These are phyloP conservation scores for Cercospora citrullina DNA, from an alignment of 2,329 filamentous ascomycete species.

Conservation along the genomic window DNA sequence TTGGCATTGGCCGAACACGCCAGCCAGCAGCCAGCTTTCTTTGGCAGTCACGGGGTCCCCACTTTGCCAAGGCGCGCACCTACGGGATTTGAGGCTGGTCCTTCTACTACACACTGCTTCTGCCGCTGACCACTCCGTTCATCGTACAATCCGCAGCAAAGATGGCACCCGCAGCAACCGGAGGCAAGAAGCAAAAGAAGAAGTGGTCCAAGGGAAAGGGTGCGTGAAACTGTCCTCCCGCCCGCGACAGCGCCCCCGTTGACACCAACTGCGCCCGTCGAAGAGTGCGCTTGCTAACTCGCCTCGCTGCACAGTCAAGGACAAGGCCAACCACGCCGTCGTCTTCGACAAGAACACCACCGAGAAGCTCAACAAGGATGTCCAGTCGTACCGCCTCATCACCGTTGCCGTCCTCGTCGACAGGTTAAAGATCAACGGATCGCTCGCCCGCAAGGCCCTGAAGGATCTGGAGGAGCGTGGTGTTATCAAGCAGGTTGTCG, in stretches of 20 bases:
- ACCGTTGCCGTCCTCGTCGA: constrained; percentile 98
- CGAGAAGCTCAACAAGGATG: constrained; percentile 99
- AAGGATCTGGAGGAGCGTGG: constrained; percentile 96
- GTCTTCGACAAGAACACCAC: constrained; percentile 96
- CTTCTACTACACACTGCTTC: background rate
- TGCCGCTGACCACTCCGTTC: constrained; percentile 7
- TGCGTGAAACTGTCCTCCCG: constrained; percentile 27
- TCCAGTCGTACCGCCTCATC: constrained; percentile 99
- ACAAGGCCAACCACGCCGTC: constrained; percentile 99
- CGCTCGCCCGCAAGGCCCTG: constrained; percentile 85
- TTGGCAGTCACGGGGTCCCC: background rate
- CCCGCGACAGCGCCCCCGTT: background rate
- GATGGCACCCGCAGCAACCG: constrained; percentile 52
- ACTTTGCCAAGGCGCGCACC: constrained; percentile 9
- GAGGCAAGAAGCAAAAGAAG: constrained; percentile 80
- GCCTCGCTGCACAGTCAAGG: constrained; percentile 74
- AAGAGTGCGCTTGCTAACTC: constrained; percentile 27
- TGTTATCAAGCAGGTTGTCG: constrained; percentile 95
- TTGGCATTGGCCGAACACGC: constrained; percentile 2
- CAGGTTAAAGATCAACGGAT: constrained; percentile 99
- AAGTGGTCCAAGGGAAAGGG: constrained; percentile 66
- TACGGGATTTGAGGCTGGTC: constrained; percentile 2
- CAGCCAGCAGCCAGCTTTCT: background rate
- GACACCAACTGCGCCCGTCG: constrained; percentile 9
- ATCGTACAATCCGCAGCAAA: constrained; percentile 24